These are phyloP conservation scores for Entophlyctis luteolus DNA, from an alignment of 192 early-diverging fungal genomes.

Conservation along the genomic window DNA sequence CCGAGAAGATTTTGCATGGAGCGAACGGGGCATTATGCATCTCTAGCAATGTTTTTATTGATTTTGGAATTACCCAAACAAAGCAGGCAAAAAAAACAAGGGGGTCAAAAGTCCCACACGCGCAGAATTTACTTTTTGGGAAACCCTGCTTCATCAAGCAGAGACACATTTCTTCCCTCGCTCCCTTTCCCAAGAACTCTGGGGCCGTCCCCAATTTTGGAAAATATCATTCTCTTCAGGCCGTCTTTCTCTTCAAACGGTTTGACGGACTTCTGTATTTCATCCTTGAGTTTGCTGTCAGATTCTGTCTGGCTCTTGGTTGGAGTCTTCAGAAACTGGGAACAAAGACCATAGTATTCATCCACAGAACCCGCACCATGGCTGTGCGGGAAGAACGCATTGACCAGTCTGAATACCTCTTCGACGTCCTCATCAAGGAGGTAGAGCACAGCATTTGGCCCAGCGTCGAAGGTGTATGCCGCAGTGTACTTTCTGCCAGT, in stretches of 20 bases:
- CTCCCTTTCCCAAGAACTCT: conserved; percentile 57
- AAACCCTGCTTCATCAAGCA: conserved; percentile 63
- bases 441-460: conserved; percentile 98
- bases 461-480: conserved; percentile 98
- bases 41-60: too few relatives aligned
- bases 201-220: conserved; percentile 90
- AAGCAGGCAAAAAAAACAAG: too few relatives aligned
- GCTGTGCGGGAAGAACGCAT: conserved; percentile 74
- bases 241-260: conserved; percentile 49
- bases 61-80: too few relatives aligned
- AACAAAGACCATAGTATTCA: conserved; percentile 48
- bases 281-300: neutral
- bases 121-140: conserved; percentile 52
- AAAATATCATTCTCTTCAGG: conserved; percentile 85
- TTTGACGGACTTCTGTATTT: conserved; percentile 49
- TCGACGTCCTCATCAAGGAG: conserved; percentile 72
- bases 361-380: neutral
- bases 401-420: conserved; percentile 79
- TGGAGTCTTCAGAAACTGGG: conserved; percentile 11
- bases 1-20: too few relatives aligned
- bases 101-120: too few relatives aligned
- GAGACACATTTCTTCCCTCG: conserved; percentile 37
- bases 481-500: conserved; percentile 58
- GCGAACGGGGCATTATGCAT: too few relatives aligned
- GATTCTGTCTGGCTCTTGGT: conserved; percentile 30